Base-by-base conservation (phyloP, 2,329 filamentous ascomycete species). In the Aspergillus neoniger region DNA sequence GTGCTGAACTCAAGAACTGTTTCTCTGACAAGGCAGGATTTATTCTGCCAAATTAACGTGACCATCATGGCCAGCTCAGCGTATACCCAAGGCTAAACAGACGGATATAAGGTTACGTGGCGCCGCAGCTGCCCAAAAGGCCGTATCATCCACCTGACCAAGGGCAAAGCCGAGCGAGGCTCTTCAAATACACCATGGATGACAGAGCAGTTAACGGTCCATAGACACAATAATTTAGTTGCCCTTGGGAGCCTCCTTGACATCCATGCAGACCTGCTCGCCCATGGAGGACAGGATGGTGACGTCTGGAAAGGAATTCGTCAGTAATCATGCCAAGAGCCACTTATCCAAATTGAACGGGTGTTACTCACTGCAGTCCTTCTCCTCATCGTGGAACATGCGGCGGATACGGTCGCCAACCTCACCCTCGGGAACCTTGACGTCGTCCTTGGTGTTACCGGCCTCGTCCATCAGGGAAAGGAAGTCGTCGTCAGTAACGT, bases 271-370 rank as follows among this genome's bases (percentile, higher is more conserved):
- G 73, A 86, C 82, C 86, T 98, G 91, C 84, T 99, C 94, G 77
- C 91, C 91, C 95, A 99, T 99, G 78, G 95, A 88, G 74, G 91
- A 91, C 77, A 96, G 90, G 79, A 99, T 88, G 73, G 94, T 90
- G 74, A 98, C 89, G 82, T 92, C 92, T 96, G 59, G 4, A 25
- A 21, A n/a, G 6, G 25, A 32, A 38, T 23, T 21, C 10, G 48
- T 57, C 19, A 57, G 49, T 57, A 17, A 44, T 7, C 9, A 5
- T 44, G 10, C 17, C 41, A 8, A 43, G 12, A 36, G n/a, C 39
- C 8, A 17, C 6, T 19, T 3, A 21, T 6, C 8, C 41, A 12
- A 2, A 2, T 12, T 2, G 3, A 5, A 30, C 7, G 14, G 43
- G 7, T n/a, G 23, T 5, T 14, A 87, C 92, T 87, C 85, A 96